Evolutionary conservation across 805 yeast species (phyloP), one percentile per base, ranked within the genome.

Genomic region (Candida namnaoensis): DNA sequence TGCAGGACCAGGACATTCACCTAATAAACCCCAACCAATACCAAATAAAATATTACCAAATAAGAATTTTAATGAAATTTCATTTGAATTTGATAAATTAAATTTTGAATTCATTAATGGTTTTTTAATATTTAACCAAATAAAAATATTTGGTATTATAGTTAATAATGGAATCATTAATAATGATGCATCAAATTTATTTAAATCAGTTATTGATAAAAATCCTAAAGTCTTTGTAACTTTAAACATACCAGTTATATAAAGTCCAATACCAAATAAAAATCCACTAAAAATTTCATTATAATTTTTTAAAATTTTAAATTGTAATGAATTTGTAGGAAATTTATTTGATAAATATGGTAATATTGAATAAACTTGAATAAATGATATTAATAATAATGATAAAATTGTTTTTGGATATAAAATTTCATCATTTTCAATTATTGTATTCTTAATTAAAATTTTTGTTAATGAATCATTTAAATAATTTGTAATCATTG

Each of bases 1-100:
- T 0, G 71, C 80, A 13, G 80, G 78, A 4, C 76, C 79, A 0
- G 80, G 80, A 49, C 79, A 74, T 4, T 72, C 54, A 1, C 80
- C 80, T 1, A 65, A 49, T 3, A 70, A 32, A 1, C 76, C 79
- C 80, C 80, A 74, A 0, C 79, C 80, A 8, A 66, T 12, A 9
- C 80, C 80, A 47, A 74, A 74, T 6, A 71, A 11, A 0, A 56
- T 56, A 44, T 68, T 61, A 3, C 80, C 80, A 3, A 65, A 4
- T 0, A 74, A 19, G 38, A 74, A 63, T 33, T 53, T 57, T 0
- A 38, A 23, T 0, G 60, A 47, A 2, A 64, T 53, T 3, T 50
- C 47, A 4, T 52, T 54, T 19, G 52, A 41, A 34, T 42, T 56
- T 23, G 57, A 56, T 34, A 64, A 43, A 13, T 49, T 43, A 38